phyloP scores from a whole-genome alignment of 1,284 basidiomycete genomes.

The Ganoderma multipileum region DNA sequence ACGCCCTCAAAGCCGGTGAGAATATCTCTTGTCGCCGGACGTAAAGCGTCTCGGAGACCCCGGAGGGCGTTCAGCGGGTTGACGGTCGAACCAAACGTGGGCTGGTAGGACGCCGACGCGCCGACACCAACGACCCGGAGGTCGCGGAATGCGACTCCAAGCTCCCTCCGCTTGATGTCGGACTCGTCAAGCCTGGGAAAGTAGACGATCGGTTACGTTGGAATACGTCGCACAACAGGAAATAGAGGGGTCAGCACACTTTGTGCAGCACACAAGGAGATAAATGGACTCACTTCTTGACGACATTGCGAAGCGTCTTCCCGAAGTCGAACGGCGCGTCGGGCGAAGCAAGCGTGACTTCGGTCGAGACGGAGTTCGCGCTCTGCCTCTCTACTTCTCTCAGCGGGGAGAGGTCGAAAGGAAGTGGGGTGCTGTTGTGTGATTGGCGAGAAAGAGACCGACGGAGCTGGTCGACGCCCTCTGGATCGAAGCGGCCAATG shows the following conservation, averaged over 20 bases:
- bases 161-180: constrained; percentile 50
- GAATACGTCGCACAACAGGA: background rate
- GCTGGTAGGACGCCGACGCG: constrained; percentile 47
- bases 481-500: constrained; percentile 40
- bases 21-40: constrained; percentile 52
- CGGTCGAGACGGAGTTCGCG: constrained; percentile 23
- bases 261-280: background rate
- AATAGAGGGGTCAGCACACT: constrained; percentile 3
- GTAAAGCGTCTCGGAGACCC: constrained; percentile 38
- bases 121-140: constrained; percentile 57
- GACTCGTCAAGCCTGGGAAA: constrained; percentile 49
- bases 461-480: constrained; percentile 41
- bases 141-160: constrained; percentile 58
- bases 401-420: background rate
- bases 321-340: constrained; percentile 55
- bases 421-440: constrained; percentile 16
- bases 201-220: background rate
- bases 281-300: constrained; percentile 47
- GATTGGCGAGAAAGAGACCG: constrained; percentile 37
- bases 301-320: constrained; percentile 45
- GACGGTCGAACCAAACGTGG: constrained; percentile 49
- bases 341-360: constrained; percentile 35
- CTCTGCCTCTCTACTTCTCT: constrained; percentile 7
- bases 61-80: constrained; percentile 43
- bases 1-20: constrained; percentile 57